Base-by-base conservation (phyloP, 805 yeast genomes). In the Kurtzmaniella cleridarum region DNA sequence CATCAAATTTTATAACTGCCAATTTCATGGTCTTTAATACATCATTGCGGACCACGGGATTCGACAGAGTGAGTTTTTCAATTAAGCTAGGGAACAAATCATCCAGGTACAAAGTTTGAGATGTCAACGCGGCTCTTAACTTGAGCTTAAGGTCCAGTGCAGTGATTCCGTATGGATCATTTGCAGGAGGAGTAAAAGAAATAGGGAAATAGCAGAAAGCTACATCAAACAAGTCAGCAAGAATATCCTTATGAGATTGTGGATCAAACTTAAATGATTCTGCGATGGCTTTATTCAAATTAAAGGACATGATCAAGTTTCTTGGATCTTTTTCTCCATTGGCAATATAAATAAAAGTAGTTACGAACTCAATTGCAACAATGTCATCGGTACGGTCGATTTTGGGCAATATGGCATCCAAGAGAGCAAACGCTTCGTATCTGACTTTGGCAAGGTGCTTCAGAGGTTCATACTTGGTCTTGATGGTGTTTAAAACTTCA, bases 191-290 rank as follows among this genome's bases (percentile, higher is more conserved):
- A 41, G 80, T 81, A 63, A 95, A 93, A 1, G 96, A 84, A 32
- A 93, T 90, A 10, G 99, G 99, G 65, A 91, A 93, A 63, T 93
- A 93, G 60, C 98, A 93, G 56, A 91, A 95, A 30, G 87, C 70
- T 27, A 84, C 78, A 55, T 93, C 98, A 55, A 90, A 95, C 42
- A 93, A 57, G 8, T 85, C 87, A 47, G 83, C 82, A 26, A 74
- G 53, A n/a, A 59, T 56, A 31, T 59, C 47, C 36, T 76, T 66
- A 3, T 67, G 55, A 12, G 55, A 45, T 2, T 41, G 37, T 2
- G 40, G 30, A 27, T 58, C 62, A 35, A 66, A 59, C 3, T 36
- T 45, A 20, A 78, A 63, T 3, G 49, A 50, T 15, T 53, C 42
- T 14, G 79, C 67, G 11, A 90, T 73, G 4, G 38, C 31, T 10